Evolutionary conservation across 176 grass and related monocot species (phyloP).

Genomic region (Metroxylon sagu): DNA sequence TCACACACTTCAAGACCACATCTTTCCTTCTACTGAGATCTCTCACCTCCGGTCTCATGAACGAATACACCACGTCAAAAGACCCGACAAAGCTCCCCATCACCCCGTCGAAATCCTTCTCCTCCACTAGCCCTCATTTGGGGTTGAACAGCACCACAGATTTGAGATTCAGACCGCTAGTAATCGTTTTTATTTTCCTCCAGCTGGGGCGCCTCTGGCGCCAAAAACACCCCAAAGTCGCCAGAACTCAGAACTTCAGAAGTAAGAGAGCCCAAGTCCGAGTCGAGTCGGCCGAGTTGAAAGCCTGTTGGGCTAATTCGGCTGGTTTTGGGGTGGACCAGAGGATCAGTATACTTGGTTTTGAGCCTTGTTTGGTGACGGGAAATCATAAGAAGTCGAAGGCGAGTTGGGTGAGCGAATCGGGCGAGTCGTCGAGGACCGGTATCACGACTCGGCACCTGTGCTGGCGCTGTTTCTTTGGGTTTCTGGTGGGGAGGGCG

Average conservation of each 20-base stretch:
- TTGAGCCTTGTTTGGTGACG: constrained; percentile 31
- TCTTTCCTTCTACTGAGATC: constrained; percentile 64
- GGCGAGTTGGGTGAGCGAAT: constrained; percentile 48
- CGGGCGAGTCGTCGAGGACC: constrained; percentile 64
- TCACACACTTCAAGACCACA: constrained; percentile 48
- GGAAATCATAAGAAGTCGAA: constrained; percentile 53
- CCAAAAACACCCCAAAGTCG: constrained; percentile 54
- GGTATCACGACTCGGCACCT: constrained; percentile 78
- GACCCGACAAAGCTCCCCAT: constrained; percentile 41
- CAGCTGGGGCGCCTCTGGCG: constrained; percentile 37
- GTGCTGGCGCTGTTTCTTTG: constrained; percentile 58
- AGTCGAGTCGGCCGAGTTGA: constrained; percentile 26
- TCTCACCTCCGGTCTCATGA: constrained; percentile 77
- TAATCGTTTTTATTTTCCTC: constrained; percentile 29
- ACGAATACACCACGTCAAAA: constrained; percentile 87
- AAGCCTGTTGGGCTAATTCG: constrained; percentile 26
- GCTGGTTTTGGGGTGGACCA: constrained; percentile 38
- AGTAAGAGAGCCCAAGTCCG: constrained; percentile 27
- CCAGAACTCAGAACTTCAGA: constrained; percentile 18
- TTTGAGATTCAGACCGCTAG: constrained; percentile 35
- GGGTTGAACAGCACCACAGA: constrained; percentile 84
- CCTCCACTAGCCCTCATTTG: constrained; percentile 68
- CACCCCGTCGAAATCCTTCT: constrained; percentile 29
- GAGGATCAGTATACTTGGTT: constrained; percentile 39
- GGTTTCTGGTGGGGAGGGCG: constrained; percentile 35